Percentiles rank a stretch among this genome's conserved stretches.
phyloP scores from a whole-genome alignment of 177 flowering plant species.

The Vitis hybrid region DNA sequence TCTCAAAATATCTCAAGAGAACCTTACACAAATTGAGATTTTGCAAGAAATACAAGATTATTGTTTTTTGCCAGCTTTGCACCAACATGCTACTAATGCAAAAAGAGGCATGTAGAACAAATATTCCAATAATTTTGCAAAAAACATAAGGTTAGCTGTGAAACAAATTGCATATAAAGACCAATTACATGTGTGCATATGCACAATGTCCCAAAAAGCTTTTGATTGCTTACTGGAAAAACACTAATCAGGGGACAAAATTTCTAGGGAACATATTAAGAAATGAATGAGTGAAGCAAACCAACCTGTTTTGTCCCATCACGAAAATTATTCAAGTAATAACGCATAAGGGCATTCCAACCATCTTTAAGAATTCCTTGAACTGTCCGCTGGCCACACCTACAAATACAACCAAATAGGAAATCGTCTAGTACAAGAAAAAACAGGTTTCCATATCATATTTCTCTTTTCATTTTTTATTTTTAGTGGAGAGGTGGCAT shows the following conservation, averaged over 20 bases:
- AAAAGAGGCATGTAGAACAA: neutral
- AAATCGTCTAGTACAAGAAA: neutral
- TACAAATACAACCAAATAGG: conserved; percentile 23
- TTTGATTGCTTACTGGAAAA: too few species aligned
- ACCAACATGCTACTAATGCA: too few species aligned
- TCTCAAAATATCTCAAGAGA: too few species aligned
- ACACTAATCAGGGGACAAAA: neutral
- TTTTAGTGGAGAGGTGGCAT: too few species aligned
- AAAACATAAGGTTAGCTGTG: too few species aligned
- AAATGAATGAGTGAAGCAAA: neutral
- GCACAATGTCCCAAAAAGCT: neutral
- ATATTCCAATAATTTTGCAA: neutral
- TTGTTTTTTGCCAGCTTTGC: too few species aligned
- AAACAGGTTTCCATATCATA: neutral
- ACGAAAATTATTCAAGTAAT: conserved; percentile 84
- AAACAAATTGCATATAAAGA: neutral
- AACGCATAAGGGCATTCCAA: conserved; percentile 77
- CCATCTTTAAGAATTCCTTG: conserved; percentile 84
- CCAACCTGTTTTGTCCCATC: conserved; percentile 93
- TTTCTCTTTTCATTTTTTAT: neutral
- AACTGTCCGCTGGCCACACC: conserved; percentile 76
- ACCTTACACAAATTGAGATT: too few species aligned
- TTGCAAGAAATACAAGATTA: too few species aligned
- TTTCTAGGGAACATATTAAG: too few species aligned
- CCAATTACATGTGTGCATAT: neutral